These are phyloP conservation scores for Saccharomyces hybrid DNA, from an alignment of 1,139 yeast genomes.

Conservation along the genomic window DNA sequence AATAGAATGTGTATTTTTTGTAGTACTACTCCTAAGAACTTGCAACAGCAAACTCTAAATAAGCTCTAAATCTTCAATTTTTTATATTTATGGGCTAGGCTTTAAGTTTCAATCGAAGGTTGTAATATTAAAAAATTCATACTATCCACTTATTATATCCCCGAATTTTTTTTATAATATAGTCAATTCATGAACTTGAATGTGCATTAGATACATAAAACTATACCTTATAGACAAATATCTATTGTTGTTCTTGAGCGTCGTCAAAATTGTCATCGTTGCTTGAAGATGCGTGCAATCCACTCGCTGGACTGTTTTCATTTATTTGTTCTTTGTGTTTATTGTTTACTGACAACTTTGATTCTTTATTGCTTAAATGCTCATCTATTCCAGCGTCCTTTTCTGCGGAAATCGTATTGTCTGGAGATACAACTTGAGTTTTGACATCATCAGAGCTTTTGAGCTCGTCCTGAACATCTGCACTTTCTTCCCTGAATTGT, in stretches of 20 bases:
- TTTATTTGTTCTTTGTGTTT: background rate
- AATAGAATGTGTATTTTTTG: background rate
- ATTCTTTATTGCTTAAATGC: background rate
- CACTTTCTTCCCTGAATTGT: conserved; percentile 2
- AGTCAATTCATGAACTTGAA: background rate
- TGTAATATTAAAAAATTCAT: too few relatives aligned
- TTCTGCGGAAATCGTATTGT: background rate
- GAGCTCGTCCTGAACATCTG: background rate
- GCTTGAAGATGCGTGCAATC: conserved; percentile 6
- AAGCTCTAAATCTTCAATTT: too few relatives aligned
- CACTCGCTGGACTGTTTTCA: background rate
- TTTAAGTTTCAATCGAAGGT: too few relatives aligned
- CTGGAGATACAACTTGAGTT: background rate
- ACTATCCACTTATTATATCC: too few relatives aligned
- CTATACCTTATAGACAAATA: background rate
- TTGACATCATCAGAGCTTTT: background rate
- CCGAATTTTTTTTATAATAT: too few relatives aligned
- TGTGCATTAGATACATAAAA: background rate
- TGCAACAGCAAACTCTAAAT: too few relatives aligned
- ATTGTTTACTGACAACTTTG: background rate
- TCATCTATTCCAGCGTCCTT: background rate
- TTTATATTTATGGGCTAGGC: too few relatives aligned
- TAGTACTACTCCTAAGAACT: too few relatives aligned
- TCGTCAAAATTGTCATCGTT: conserved; percentile 12
- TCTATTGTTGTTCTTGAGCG: conserved; percentile 10